Evolutionary conservation across 2,329 filamentous ascomycete species (phyloP).

Genomic region (Sporothrix variecibatus): DNA sequence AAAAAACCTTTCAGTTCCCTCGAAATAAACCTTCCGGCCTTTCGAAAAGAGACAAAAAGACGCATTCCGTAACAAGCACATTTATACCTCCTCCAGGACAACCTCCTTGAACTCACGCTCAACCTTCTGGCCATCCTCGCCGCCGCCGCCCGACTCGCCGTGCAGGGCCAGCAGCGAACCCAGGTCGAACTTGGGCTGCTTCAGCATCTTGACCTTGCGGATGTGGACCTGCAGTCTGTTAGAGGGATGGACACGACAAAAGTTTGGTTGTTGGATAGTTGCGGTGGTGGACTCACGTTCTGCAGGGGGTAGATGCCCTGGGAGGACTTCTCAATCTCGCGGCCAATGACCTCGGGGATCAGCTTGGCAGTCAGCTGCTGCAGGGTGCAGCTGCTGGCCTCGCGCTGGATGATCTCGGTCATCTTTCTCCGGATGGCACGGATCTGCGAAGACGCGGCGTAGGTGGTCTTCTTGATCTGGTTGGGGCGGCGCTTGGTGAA

Average conservation of each 20-base stretch:
- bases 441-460: slow-evolving; percentile 95
- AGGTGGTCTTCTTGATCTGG: slow-evolving; percentile 99
- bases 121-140: slow-evolving; percentile 97
- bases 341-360: slow-evolving; percentile 98
- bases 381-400: slow-evolving; percentile 91
- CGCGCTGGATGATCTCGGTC: slow-evolving; percentile 97
- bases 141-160: slow-evolving; percentile 87
- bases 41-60: not conserved
- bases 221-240: slow-evolving; percentile 78
- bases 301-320: slow-evolving; percentile 99
- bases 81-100: slow-evolving; percentile 92
- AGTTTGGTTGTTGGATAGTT: not conserved
- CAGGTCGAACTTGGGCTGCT: slow-evolving; percentile 98
- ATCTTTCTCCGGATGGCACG: slow-evolving; percentile 99
- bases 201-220: slow-evolving; percentile 99
- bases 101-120: slow-evolving; percentile 99
- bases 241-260: slow-evolving; percentile 16
- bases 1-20: not conserved
- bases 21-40: not conserved
- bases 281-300: slow-evolving; percentile 66
- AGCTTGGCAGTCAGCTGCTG: slow-evolving; percentile 97
- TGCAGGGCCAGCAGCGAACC: slow-evolving; percentile 94
- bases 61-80: not conserved
- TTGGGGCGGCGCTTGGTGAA: slow-evolving; percentile 99
- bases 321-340: slow-evolving; percentile 99